Evolutionary conservation across 2,329 filamentous ascomycete genomes (phyloP).

Genomic region (Cladosporium sphaerospermum): DNA sequence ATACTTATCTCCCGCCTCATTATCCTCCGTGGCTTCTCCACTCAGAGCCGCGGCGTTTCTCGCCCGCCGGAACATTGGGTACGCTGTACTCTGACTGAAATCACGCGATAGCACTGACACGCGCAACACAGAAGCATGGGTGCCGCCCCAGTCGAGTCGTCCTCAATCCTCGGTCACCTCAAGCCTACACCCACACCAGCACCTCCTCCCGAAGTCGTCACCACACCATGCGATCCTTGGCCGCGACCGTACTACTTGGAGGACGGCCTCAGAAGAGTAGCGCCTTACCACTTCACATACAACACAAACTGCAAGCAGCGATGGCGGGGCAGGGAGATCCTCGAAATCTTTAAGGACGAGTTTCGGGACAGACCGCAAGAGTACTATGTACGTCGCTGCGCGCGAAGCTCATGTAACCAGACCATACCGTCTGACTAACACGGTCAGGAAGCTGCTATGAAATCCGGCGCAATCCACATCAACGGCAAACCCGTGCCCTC

Average conservation of each 20-base stretch:
- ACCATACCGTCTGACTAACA: constrained; percentile 21
- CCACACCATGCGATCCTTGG: constrained; percentile 54
- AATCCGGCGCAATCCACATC: constrained; percentile 69
- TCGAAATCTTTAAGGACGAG: constrained; percentile 86
- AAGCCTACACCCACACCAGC: constrained; percentile 3
- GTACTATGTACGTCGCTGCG: constrained; percentile 63
- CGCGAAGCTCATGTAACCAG: constrained; percentile 17
- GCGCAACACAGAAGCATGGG: constrained; percentile 5
- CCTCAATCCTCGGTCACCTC: background rate
- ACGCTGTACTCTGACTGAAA: background rate
- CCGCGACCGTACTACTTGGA: constrained; percentile 75
- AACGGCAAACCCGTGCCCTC: constrained; percentile 65
- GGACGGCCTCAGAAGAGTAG: constrained; percentile 72
- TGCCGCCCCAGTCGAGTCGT: background rate
- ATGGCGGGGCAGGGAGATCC: constrained; percentile 74
- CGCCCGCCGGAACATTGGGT: constrained; percentile 32
- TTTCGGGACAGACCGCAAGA: constrained; percentile 80
- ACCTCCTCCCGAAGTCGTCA: constrained; percentile 43
- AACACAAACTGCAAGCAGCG: constrained; percentile 91
- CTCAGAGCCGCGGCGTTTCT: constrained; percentile 47
- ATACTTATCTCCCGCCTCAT: background rate
- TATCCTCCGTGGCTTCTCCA: constrained; percentile 43
- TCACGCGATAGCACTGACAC: background rate
- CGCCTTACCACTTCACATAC: constrained; percentile 88
- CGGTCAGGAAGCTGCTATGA: constrained; percentile 64